Evolutionary conservation across 495 filamentous ascomycete species (phyloP).

Genomic region (Monascus purpureus): DNA sequence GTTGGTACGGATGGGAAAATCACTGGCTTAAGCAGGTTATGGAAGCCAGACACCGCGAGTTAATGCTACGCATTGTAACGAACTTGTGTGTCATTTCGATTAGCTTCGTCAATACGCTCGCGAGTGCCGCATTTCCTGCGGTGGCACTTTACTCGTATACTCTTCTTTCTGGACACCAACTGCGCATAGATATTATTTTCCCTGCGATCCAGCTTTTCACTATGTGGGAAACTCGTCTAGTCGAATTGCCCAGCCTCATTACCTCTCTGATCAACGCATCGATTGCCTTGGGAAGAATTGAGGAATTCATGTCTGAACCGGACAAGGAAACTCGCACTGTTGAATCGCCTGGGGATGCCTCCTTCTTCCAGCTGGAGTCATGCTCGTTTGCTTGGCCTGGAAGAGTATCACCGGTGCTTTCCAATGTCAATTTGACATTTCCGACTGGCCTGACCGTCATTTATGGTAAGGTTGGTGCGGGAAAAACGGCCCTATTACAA

Average conservation of each 20-base stretch:
- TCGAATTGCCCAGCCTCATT: slow-evolving; percentile 56
- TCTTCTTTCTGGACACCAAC: slow-evolving; percentile 41
- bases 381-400: slow-evolving; percentile 73
- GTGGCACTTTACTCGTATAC: slow-evolving; percentile 70
- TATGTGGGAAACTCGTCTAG: slow-evolving; percentile 54
- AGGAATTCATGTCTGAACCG: slow-evolving; percentile 72
- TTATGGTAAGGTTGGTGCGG: slow-evolving; percentile 60
- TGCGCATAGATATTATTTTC: slow-evolving; percentile 68
- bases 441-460: slow-evolving; percentile 51
- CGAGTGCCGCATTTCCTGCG: slow-evolving; percentile 59
- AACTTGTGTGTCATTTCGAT: slow-evolving; percentile 46
- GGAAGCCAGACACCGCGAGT: slow-evolving; percentile 50
- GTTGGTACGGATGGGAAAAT: slow-evolving; percentile 80
- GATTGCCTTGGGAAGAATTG: slow-evolving; percentile 63
- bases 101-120: slow-evolving; percentile 44
- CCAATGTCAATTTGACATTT: slow-evolving; percentile 46
- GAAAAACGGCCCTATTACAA: slow-evolving; percentile 70
- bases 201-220: slow-evolving; percentile 66
- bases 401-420: slow-evolving; percentile 42
- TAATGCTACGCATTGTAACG: slow-evolving; percentile 50
- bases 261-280: slow-evolving; percentile 59
- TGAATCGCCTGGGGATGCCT: slow-evolving; percentile 14
- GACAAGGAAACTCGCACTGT: slow-evolving; percentile 44
- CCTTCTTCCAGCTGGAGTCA: slow-evolving; percentile 34
- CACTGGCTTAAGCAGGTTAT: slow-evolving; percentile 64